Base-by-base conservation (phyloP, 2,329 filamentous ascomycete genomes). In the Neurospora crassa region DNA sequence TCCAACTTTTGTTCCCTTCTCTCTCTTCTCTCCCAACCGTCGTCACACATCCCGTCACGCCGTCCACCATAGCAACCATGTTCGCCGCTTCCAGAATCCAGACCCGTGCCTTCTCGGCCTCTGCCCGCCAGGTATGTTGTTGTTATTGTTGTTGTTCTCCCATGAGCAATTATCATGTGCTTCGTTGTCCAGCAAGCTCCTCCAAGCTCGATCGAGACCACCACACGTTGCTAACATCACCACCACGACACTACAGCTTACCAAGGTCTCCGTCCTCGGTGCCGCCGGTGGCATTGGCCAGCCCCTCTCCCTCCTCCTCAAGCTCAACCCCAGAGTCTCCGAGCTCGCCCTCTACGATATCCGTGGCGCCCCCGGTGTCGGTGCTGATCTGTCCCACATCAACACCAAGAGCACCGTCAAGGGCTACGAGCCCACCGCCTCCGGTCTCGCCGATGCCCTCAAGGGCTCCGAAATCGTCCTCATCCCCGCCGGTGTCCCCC, bases 341-440 rank as follows among this genome's bases (percentile, higher is more conserved):
- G 91, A 97, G 83, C 92, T 99, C 79, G 92, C 95, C 76, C 92
- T 99, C 80, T 99, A 98, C 87, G 96, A 99, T 86, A 97, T 99
- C 86, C 92, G 92, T 80, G 91, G 94, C 80, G 95, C 88, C 80
- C 95, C 95, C 82, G 94, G 95, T 91, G 96, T 99, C 84, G 96
- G 95, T 79, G 96, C 96, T 82, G 96, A 99, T 84, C 90, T 99
- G 84, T 92, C 92, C 81, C 96, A 99, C 88, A 94, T 99, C 90
- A 98, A 98, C 91, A 97, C 95, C 85, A 96, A 97, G 91, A 95
- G 92, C 87, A 90, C 84, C 78, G 95, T 98, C 84, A 94, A 88
- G 79, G 96, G 96, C 81, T 97, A 95, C 84, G 91, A 94, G 77
- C 88, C 94, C 76, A 91, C 88, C 75, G 86, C 91, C 74, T 86